Evolutionary conservation across 805 yeast genomes (phyloP), one percentile per base, ranked within the genome.

Genomic region (Peterozyma toletana): DNA sequence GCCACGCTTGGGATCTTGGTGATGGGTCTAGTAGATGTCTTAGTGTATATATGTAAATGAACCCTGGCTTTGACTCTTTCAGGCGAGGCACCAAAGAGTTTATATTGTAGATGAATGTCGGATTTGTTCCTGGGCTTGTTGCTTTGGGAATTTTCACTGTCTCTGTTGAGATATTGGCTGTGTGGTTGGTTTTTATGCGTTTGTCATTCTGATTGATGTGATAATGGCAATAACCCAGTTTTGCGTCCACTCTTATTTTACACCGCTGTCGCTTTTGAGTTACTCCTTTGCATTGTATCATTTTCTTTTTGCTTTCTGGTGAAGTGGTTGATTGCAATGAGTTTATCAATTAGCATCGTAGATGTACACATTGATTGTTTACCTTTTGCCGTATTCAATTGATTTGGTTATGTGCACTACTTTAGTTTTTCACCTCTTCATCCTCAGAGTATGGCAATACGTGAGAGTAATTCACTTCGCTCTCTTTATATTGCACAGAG

Each of bases 11-110:
- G 29, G 56, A 57, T 10, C 48, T 42, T 9, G 62, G 64, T 2
- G 43, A 46, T 1, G 45, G n/a, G 1, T 48, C 35, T 15, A 72
- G 50, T 44, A 77, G 62, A 39, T 66, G 69, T 2, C 55, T 49
- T 35, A 75, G 55, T 0, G 82, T 76, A 53, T 74, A 77, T 0
- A 76, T 64, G 50, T 77, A 77, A 29, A 77, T 72, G 53, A 51
- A 66, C 0, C 83, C 82, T 9, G 47, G 43, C n/a, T 37, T 49
- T n/a, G 40, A 17, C 33, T 17, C 30, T 18, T 16, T 27, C 37
- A 7, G 30, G 34, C 38, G 27, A 17, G 11, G 42, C 33, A 16
- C 31, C 16, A n/a, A 15, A 3, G 14, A 16, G 15, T 35, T 16
- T n/a, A 29, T 16, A 27, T 38, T 37, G n/a, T 14, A 13, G 38